Evolutionary conservation across 2,329 filamentous ascomycete genomes (phyloP).

Genomic region (Penicillium italicum): DNA sequence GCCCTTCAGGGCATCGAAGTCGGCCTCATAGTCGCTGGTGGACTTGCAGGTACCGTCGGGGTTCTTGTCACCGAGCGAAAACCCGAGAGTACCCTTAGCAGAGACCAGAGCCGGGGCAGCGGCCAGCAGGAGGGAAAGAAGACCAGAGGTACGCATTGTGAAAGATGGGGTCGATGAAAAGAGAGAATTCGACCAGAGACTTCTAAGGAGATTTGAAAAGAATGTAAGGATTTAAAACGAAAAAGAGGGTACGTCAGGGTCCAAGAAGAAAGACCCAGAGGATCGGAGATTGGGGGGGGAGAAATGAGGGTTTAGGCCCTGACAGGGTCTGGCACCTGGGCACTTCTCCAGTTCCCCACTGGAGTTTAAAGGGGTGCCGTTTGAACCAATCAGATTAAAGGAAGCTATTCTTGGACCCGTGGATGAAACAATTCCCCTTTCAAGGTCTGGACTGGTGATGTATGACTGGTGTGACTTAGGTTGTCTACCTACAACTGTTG

Average conservation of each 20-base stretch:
- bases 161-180: neutral
- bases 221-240: slow-evolving; percentile 7
- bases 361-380: neutral
- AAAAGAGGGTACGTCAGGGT: slow-evolving; percentile 11
- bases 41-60: slow-evolving; percentile 60
- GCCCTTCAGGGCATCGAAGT: slow-evolving; percentile 59
- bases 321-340: slow-evolving; percentile 8
- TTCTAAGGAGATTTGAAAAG: neutral
- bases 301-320: slow-evolving; percentile 12
- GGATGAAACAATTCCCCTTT: slow-evolving; percentile 12
- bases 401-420: slow-evolving; percentile 5
- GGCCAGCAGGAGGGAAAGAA: slow-evolving; percentile 42
- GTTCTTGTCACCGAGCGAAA: slow-evolving; percentile 64
- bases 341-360: slow-evolving; percentile 1
- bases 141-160: slow-evolving; percentile 46
- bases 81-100: slow-evolving; percentile 58
- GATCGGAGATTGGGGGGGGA: slow-evolving; percentile 5
- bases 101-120: slow-evolving; percentile 49
- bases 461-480: neutral
- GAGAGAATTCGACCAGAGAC: slow-evolving; percentile 1
- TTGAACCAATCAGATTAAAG: neutral
- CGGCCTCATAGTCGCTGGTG: slow-evolving; percentile 59
- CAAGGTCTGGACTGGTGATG: neutral
- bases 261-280: slow-evolving; percentile 6
- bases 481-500: too few species aligned